Evolutionary conservation across 2,329 filamentous ascomycete species (phyloP), one percentile per base, ranked within the genome.

Genomic region (Anthostomella pinea): DNA sequence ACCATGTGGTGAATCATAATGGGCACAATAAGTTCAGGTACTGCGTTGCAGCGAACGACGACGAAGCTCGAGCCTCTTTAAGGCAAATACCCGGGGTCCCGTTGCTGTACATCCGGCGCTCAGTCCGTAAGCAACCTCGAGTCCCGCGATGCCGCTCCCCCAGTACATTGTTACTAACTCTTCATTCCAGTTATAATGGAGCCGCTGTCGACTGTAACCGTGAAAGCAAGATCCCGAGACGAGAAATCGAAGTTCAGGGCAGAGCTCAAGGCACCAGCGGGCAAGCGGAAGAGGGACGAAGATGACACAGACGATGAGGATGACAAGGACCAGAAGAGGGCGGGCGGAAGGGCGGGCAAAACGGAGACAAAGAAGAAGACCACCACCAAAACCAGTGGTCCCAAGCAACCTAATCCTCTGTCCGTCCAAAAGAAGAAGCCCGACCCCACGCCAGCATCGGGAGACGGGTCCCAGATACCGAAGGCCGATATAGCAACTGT

Each of bases 1-100:
- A 68, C 40, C 78, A 75, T 33, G 85, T 95, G 6, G 80, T 97
- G 9, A 93, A 93, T 59, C 70, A 67, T 33, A 79, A 69, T 43
- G 74, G 77, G 24, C 75, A 75, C 39, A 93, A 93, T 60, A 88
- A 87, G 65, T 79, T 89, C 56, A 75, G 83, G 40, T 91, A 91
- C 57, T 77, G 88, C 9, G 81, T 91, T 14, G 86, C 86, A 7
- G 83, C 77, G 44, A 86, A 91, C 61, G 82, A 84, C 46, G 62
- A 70, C 16, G 75, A 79, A 26, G 72, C 87, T 29, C 68, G 86
- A 48, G 70, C 73, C 30, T 66, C 69, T 48, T 72, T 91, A 66
- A 73, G 85, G 33, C 65, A 63, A n/a, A 72, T 90, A 14, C 73
- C 77, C 16, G 86, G 85, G 14, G 83, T 87, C 31, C 87, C 87